A percentile compares a stretch with the other conserved stretches of the same genome.
Evolutionary conservation across 2,329 filamentous ascomycete genomes (phyloP).

Genomic region (Hymenotorrendiella dingleyae): DNA sequence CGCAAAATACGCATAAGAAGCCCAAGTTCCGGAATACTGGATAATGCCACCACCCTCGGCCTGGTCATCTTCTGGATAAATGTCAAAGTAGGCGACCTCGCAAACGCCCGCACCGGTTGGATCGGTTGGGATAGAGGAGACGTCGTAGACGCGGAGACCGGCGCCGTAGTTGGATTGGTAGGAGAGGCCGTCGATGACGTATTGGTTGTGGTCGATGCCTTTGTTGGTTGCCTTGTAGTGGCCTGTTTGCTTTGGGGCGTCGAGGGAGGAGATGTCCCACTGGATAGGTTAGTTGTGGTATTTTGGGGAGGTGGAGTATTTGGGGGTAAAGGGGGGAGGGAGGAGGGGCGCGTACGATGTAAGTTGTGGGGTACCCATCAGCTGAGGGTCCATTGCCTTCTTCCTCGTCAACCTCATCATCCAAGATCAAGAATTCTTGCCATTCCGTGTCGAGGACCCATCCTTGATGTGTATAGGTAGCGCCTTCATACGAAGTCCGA

Average conservation of each 20-base stretch:
- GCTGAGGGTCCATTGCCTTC: conserved; percentile 34
- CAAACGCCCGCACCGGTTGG: conserved; percentile 33
- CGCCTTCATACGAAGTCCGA: conserved; percentile 43
- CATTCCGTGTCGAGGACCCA: conserved; percentile 19
- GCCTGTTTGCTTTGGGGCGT: conserved; percentile 37
- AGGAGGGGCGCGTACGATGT: conserved; percentile 31
- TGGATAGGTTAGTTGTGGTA: neutral
- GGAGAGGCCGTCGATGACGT: conserved; percentile 35
- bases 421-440: conserved; percentile 10
- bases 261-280: conserved; percentile 39
- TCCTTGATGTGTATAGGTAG: conserved; percentile 46
- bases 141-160: conserved; percentile 35
- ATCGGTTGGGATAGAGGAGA: conserved; percentile 34
- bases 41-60: conserved; percentile 30
- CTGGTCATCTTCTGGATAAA: conserved; percentile 24
- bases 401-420: conserved; percentile 36
- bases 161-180: conserved; percentile 46
- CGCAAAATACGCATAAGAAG: conserved; percentile 35
- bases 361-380: conserved; percentile 42
- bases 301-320: no score
- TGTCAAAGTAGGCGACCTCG: conserved; percentile 34
- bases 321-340: no score
- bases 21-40: conserved; percentile 39
- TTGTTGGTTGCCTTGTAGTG: conserved; percentile 34
- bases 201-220: conserved; percentile 43